Percentiles rank a stretch among this genome's conserved stretches.
Evolutionary conservation across 345 rosid species (phyloP).

Genomic region (Kernera saxatilis): DNA sequence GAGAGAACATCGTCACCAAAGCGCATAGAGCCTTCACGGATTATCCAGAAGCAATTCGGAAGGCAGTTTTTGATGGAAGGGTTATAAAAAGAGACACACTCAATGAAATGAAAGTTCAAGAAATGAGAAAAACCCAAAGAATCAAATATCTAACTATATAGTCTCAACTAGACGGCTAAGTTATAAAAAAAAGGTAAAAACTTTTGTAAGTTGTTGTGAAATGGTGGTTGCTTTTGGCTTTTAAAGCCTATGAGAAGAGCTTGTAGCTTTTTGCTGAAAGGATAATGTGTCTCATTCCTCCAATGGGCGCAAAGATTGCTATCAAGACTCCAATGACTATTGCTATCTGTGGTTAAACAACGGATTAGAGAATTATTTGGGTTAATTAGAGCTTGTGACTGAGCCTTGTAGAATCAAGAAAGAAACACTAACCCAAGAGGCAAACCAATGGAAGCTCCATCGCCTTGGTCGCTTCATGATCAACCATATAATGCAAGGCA

Average conservation of each 20-base stretch:
- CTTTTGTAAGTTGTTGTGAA: neutral
- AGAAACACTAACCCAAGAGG: constrained; percentile 31
- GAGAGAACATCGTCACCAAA: constrained; percentile 52
- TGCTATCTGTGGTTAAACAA: constrained; percentile 5
- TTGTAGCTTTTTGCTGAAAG: constrained; percentile 32
- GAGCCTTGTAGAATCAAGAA: neutral
- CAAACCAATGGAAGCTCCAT: constrained; percentile 28
- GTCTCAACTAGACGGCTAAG: constrained; percentile 19
- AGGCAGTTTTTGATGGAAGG: neutral
- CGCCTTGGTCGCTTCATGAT: constrained; percentile 31
- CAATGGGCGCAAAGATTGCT: constrained; percentile 32
- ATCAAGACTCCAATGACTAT: constrained; percentile 22
- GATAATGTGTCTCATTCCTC: constrained; percentile 34
- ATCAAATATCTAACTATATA: constrained; percentile 15
- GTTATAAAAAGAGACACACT: neutral
- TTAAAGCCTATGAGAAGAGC: constrained; percentile 27
- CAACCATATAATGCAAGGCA: constrained; percentile 58
- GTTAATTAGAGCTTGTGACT: neutral
- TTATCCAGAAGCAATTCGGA: constrained; percentile 32
- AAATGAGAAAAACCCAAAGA: neutral
- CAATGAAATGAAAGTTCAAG: neutral
- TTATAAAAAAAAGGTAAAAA: neutral
- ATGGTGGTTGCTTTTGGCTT: neutral
- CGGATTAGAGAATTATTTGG: neutral
- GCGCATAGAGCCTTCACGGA: neutral